phyloP scores from a whole-genome alignment of 164 flowering plant species.

The Euptelea pleiosperma region DNA sequence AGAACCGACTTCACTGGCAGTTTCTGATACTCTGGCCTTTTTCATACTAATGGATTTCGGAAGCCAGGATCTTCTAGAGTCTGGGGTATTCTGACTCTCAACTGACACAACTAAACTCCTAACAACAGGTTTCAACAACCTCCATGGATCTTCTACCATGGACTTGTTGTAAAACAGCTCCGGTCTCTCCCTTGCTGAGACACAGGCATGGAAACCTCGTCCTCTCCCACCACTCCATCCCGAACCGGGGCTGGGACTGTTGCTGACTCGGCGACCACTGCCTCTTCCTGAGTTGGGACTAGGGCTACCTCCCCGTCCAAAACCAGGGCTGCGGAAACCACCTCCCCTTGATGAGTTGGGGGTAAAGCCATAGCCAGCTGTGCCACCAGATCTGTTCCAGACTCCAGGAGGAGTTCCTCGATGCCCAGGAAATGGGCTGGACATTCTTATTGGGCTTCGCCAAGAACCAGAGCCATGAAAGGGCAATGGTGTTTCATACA shows the following conservation, averaged over 20 bases:
- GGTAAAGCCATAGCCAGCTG: constrained; percentile 14
- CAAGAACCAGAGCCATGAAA: constrained; percentile 16
- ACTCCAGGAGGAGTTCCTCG: constrained; percentile 23
- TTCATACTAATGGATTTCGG: constrained; percentile 43
- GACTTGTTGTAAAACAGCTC: constrained; percentile 47
- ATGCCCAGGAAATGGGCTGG: constrained; percentile 16
- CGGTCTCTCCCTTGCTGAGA: constrained; percentile 35
- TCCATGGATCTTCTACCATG: constrained; percentile 89
- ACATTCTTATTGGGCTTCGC: constrained; percentile 24
- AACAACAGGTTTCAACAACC: constrained; percentile 46
- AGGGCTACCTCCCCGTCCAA: constrained; percentile 26
- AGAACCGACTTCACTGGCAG: constrained; percentile 24
- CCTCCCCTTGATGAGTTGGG: constrained; percentile 24
- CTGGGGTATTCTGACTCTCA: constrained; percentile 1
- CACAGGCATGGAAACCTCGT: constrained; percentile 22
- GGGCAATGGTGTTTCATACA: constrained; percentile 20
- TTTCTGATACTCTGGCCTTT: constrained; percentile 33
- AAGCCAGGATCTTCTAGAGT: constrained; percentile 35
- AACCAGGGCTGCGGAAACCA: constrained; percentile 23
- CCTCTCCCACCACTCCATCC: constrained; percentile 43
- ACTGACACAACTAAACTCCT: constrained; percentile 20
- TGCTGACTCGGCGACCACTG: constrained; percentile 16
- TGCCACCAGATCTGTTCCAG: constrained; percentile 28
- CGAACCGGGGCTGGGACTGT: constrained; percentile 17
- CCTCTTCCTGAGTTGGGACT: constrained; percentile 21